These are phyloP conservation scores for Colletotrichum sp. DNA, from an alignment of 2,329 filamentous ascomycete genomes.

Conservation along the genomic window DNA sequence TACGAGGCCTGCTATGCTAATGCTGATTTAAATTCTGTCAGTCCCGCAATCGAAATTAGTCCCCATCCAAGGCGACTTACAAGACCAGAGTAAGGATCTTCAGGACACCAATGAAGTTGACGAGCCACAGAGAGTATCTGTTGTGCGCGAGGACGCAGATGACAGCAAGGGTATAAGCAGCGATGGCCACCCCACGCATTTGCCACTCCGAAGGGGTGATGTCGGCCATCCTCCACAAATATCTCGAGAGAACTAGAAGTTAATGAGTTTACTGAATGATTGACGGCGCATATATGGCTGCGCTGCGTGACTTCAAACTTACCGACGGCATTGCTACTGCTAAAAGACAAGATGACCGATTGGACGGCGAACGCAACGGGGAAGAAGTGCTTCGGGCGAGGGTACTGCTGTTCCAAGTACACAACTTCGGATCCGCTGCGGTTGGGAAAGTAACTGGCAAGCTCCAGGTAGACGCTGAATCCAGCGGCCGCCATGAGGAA, in stretches of 20 bases:
- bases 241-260: conserved; percentile 59
- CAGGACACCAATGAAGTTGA: conserved; percentile 61
- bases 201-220: conserved; percentile 62
- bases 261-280: background rate
- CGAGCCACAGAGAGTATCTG: conserved; percentile 58
- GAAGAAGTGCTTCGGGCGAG: conserved; percentile 67
- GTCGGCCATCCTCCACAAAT: conserved; percentile 63
- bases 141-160: conserved; percentile 60
- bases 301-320: background rate
- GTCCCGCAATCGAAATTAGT: background rate
- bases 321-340: conserved; percentile 67
- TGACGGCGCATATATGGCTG: background rate
- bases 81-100: conserved; percentile 70
- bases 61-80: too few species aligned
- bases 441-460: conserved; percentile 69
- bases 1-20: conserved; percentile 65
- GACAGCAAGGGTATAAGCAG: conserved; percentile 64
- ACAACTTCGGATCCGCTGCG: conserved; percentile 70
- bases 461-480: conserved; percentile 66
- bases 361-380: conserved; percentile 69
- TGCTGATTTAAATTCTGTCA: conserved; percentile 25
- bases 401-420: conserved; percentile 72
- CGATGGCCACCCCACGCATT: conserved; percentile 69
- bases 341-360: conserved; percentile 67
- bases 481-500: conserved; percentile 61